Evolutionary conservation across 192 early-diverging fungal species (phyloP), one percentile per base, ranked within the genome.

Genomic region (Coemansia sp.): DNA sequence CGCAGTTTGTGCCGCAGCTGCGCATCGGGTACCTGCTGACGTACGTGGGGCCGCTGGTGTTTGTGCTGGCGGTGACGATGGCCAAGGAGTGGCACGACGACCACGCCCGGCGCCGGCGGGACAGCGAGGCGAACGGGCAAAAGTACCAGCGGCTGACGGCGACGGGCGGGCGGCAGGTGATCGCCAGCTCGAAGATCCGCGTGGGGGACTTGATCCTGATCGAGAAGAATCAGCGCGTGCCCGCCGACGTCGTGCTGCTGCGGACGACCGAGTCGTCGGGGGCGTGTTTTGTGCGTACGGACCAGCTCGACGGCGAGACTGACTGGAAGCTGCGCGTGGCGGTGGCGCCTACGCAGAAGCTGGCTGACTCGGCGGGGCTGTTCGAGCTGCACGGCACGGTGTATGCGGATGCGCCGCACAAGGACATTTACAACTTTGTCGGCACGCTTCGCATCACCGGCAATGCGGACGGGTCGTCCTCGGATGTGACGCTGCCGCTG

Each of bases 261-360:
- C 79, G 92, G 46, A 96, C 96, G 6, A 90, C 88, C 9, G 94
- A 98, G 65, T 68, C 78, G 21, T 85, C 84, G 11, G 96, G 96
- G 1, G 88, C 94, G 11, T 95, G 93, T 65, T 98, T 98, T 84
- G 95, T 98, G 74, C 85, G 95, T 36, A 98, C 96, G 0, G 96
- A 97, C 79, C 95, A 98, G 74, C 85, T 98, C 33, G 96, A 98
- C 65, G 96, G 96, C 64, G 96, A 98, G 70, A 98, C 96, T 0
- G 95, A 98, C 73, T 97, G 95, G 95, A 98, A 98, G 83, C 79
- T 98, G 66, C 83, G 92, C 48, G 74, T 96, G 24, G 96, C 96
- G 0, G 90, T 95, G 29, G 89, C 92, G 5, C 88, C 88, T 0
- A 87, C 88, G 10, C 96, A 98, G 71, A 89, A 89, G 59, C 80